phyloP scores from a whole-genome alignment of 2,329 filamentous ascomycete species.

The Phialophora verrucosa region DNA sequence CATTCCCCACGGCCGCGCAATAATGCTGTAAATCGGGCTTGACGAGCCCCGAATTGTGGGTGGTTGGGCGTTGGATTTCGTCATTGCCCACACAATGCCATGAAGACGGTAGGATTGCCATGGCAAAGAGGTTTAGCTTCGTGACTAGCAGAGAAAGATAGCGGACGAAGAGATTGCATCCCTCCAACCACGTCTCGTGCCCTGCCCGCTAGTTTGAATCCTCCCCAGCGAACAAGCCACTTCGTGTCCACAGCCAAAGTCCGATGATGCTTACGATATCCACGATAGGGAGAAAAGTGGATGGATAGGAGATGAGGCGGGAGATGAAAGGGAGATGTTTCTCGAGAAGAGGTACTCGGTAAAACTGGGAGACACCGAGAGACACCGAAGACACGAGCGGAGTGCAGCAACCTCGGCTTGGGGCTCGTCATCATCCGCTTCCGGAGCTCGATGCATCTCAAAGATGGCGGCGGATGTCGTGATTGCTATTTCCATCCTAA shows the following conservation, averaged over 20 bases:
- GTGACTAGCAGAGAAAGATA: neutral
- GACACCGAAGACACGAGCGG: neutral
- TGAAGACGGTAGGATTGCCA: neutral
- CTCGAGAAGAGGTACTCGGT: too few relatives aligned
- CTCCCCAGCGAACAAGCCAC: neutral
- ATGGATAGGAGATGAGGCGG: neutral
- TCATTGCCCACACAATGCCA: neutral
- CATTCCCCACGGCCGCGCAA: slow-evolving; percentile 13
- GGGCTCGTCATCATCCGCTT: neutral
- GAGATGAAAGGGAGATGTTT: neutral
- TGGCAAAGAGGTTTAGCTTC: slow-evolving; percentile 7
- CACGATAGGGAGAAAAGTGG: neutral
- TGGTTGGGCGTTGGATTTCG: slow-evolving; percentile 8
- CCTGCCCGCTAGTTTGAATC: neutral
- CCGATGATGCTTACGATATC: neutral
- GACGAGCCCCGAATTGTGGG: slow-evolving; percentile 3
- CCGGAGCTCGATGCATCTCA: neutral
- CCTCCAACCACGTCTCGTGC: neutral
- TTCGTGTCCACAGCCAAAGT: neutral
- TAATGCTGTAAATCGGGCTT: slow-evolving; percentile 4
- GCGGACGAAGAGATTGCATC: slow-evolving; percentile 3
- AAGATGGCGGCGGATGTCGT: neutral
- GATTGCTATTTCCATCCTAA: slow-evolving; percentile 12
- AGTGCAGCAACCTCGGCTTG: neutral
- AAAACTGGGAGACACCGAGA: neutral